Evolutionary conservation across 768 basidiomycete species (phyloP), one percentile per base, ranked within the genome.

Genomic region (Phaeotremella skinneri): DNA sequence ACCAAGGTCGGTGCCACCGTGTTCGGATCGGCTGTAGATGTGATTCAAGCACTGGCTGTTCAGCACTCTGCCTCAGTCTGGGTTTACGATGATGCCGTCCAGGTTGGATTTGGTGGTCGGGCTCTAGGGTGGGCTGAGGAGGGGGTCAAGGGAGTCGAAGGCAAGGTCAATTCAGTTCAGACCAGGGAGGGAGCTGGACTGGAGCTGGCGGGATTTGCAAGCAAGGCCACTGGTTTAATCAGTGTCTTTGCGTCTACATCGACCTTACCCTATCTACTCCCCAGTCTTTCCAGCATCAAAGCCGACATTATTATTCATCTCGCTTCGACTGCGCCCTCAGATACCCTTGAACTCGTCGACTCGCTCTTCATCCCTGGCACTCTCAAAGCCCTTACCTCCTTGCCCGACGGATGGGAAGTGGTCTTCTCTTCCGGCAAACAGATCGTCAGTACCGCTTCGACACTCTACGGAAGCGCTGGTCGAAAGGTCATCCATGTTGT

Each of bases 361-460:
- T 86, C 89, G 0, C 82, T 93, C 56, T 63, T 62, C 58, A 25
- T 58, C 25, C 56, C 66, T 2, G 69, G 67, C 34, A 59, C 66
- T 9, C 34, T 73, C 52, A 68, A 68, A 37, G 51, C 65, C 20
- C 56, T 73, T 17, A 57, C 69, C 3, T 52, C 55, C 5, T 41
- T 73, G 7, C 70, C 70, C 11, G 61, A 68, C 30, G 64, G 55
- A n/a, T 70, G 71, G 71, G 62, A 85, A 16, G 81, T 96, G 41
- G 78, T 96, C 49, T 81, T 94, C 55, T 93, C 91, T 37, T 85
- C 90, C 2, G 86, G 88, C 2, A 87, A 88, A 63, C 90, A 96
- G 74, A 81, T 88, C 16, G 82, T 86, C 48, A 87, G 90, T 68
- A 83, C 91, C 55, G 84, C 91, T 2, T 69, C 83, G 26, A 81